Evolutionary conservation across 495 filamentous ascomycete genomes (phyloP).

Genomic region (Aspergillus hancockii): DNA sequence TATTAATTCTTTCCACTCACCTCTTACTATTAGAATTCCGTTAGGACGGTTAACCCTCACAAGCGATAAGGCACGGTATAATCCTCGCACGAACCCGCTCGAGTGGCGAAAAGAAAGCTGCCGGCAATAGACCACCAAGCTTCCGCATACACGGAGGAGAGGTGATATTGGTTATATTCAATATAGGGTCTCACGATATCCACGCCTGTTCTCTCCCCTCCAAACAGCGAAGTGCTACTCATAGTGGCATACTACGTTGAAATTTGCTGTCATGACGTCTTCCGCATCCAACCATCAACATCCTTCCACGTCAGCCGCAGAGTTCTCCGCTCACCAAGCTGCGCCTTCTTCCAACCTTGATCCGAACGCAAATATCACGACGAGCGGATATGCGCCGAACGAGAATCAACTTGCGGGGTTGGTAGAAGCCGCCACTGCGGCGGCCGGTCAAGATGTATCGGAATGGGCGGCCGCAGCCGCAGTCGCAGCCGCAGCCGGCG

Average conservation of each 20-base stretch:
- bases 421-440: conserved; percentile 54
- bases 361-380: conserved; percentile 32
- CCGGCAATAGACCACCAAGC: not conserved
- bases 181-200: not conserved
- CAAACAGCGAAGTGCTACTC: not conserved
- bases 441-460: conserved; percentile 51
- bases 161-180: not conserved
- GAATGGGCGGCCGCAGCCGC: conserved; percentile 44
- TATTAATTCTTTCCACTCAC: not conserved
- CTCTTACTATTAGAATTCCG: not conserved
- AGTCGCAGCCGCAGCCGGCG: conserved; percentile 38
- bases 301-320: conserved; percentile 31
- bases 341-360: conserved; percentile 35
- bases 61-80: not conserved
- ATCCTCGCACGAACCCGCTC: not conserved
- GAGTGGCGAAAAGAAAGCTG: not conserved
- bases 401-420: conserved; percentile 55
- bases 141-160: not conserved
- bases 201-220: not conserved
- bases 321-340: conserved; percentile 28
- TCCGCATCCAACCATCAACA: conserved; percentile 36
- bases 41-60: not conserved
- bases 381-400: conserved; percentile 40
- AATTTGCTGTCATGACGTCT: conserved; percentile 31
- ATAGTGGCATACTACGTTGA: not conserved